Evolutionary conservation across 257 asterid genomes (phyloP).

Genomic region (Paraleonurus japonicus): DNA sequence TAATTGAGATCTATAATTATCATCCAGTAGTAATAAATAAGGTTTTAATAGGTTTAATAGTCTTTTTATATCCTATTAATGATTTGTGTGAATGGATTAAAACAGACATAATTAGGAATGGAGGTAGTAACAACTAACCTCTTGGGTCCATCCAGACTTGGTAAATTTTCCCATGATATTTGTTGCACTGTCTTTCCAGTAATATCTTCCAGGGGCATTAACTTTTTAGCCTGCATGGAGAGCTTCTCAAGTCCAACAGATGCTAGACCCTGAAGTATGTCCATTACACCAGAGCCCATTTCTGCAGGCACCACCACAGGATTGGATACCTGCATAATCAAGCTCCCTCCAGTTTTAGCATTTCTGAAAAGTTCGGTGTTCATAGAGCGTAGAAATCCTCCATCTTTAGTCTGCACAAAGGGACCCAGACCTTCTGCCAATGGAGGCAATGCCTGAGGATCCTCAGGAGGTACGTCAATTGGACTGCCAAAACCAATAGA

Average conservation of each 20-base stretch:
- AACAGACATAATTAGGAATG: too few species aligned
- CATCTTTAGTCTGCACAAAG: conserved; percentile 71
- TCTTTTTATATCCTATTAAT: neutral
- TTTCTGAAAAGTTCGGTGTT: conserved; percentile 65
- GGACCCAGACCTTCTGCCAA: conserved; percentile 83
- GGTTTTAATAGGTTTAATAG: neutral
- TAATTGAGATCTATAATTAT: too few species aligned
- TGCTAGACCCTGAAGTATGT: conserved; percentile 75
- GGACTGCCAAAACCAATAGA: conserved; percentile 66
- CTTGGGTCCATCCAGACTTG: conserved; percentile 58
- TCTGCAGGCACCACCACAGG: conserved; percentile 97
- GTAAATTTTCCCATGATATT: conserved; percentile 71
- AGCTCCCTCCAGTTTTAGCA: conserved; percentile 69
- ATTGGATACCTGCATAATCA: conserved; percentile 88
- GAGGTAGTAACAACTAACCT: conserved; percentile 45
- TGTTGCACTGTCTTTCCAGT: conserved; percentile 85
- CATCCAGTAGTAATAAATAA: too few species aligned
- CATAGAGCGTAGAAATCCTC: conserved; percentile 92
- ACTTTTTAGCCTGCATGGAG: conserved; percentile 85
- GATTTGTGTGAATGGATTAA: neutral
- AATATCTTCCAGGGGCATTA: conserved; percentile 92
- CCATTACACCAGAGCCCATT: conserved; percentile 88
- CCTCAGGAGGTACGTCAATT: conserved; percentile 48
- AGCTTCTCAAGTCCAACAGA: conserved; percentile 92
- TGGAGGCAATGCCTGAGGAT: conserved; percentile 61